These are phyloP conservation scores for Auricularia cornea DNA, from an alignment of 768 basidiomycete genomes.

Conservation along the genomic window DNA sequence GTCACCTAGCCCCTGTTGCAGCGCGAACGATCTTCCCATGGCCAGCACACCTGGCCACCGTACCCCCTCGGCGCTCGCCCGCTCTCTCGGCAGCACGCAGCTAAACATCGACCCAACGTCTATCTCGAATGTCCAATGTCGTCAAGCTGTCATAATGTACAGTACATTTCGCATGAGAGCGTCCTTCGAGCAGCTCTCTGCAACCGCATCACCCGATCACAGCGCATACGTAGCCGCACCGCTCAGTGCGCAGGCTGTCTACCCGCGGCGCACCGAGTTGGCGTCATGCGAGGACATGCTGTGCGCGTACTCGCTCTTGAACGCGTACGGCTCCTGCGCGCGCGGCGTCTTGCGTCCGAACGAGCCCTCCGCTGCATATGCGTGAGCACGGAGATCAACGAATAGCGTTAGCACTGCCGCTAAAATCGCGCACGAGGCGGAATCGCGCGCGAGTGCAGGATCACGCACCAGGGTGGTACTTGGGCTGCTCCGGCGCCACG, in stretches of 20 bases:
- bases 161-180: too few relatives aligned
- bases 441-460: too few relatives aligned
- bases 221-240: not conserved
- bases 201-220: too few relatives aligned
- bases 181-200: too few relatives aligned
- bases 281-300: not conserved
- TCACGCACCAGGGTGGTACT: slow-evolving; percentile 43
- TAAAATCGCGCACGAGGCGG: not conserved
- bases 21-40: too few relatives aligned
- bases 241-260: not conserved
- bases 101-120: too few relatives aligned
- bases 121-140: too few relatives aligned
- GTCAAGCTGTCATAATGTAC: too few relatives aligned
- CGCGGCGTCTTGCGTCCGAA: slow-evolving; percentile 14
- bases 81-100: too few relatives aligned
- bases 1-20: too few relatives aligned
- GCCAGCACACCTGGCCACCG: too few relatives aligned
- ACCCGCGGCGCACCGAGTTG: not conserved
- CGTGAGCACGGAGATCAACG: not conserved
- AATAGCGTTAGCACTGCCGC: not conserved
- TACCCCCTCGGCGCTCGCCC: too few relatives aligned
- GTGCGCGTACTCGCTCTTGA: not conserved
- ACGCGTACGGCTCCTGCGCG: not conserved
- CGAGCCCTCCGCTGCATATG: slow-evolving; percentile 11
- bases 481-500: slow-evolving; percentile 30